Evolutionary conservation across 225 moss, liverwort and hornwort species (phyloP).

Genomic region (Straminergon stramineum): DNA sequence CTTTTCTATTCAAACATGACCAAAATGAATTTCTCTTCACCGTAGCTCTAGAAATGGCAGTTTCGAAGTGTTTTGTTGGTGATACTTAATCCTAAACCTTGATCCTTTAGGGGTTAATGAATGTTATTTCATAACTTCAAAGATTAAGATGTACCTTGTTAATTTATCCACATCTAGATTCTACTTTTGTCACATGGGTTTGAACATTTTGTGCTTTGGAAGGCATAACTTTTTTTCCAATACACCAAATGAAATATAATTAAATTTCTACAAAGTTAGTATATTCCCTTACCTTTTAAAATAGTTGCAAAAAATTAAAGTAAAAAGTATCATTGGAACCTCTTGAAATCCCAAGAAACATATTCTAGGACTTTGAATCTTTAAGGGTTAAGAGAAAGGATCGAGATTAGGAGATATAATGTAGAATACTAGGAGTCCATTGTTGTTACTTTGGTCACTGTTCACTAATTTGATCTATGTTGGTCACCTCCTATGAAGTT

Average conservation of each 20-base stretch:
- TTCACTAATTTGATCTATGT: background rate
- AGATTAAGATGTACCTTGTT: no score
- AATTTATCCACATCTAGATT: no score
- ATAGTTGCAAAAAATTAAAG: background rate
- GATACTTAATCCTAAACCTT: no score
- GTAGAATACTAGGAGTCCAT: no score
- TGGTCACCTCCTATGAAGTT: background rate
- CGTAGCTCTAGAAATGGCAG: background rate
- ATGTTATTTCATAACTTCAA: no score
- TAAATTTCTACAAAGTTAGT: no score
- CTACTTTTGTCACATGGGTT: no score
- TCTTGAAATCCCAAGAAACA: fast-evolving
- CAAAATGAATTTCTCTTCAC: background rate
- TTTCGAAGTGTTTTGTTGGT: background rate
- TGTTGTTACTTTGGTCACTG: background rate
- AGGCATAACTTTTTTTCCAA: no score
- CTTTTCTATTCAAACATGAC: background rate
- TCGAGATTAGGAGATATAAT: background rate
- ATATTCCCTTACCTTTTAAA: background rate
- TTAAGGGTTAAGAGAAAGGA: background rate
- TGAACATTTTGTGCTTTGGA: no score
- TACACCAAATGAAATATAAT: no score
- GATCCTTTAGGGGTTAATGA: no score
- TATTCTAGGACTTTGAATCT: no score
- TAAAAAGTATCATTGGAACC: background rate